These are phyloP conservation scores for Rutstroemia sp. DNA, from an alignment of 2,329 filamentous ascomycete species.

Conservation along the genomic window DNA sequence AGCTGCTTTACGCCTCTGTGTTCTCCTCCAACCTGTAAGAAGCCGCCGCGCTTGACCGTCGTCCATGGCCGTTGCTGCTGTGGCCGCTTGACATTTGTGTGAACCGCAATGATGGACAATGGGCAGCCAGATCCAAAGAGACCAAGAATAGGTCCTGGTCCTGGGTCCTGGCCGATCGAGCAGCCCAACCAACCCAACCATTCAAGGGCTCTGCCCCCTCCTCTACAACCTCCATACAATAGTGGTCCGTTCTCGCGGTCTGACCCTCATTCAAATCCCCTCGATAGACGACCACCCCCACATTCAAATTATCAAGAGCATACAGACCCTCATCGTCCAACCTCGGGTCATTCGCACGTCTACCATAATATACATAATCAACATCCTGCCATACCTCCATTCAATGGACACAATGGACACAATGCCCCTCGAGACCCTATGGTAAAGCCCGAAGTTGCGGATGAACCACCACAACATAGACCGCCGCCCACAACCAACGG, in stretches of 20 bases:
- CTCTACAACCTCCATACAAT: slow-evolving; percentile 38
- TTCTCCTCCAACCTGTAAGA: slow-evolving; percentile 27
- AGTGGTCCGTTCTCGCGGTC: slow-evolving; percentile 3
- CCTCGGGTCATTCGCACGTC: slow-evolving; percentile 23
- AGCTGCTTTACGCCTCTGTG: slow-evolving; percentile 21
- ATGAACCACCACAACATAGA: slow-evolving; percentile 32
- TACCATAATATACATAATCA: slow-evolving; percentile 28
- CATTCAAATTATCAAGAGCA: slow-evolving; percentile 23
- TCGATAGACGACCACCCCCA: slow-evolving; percentile 42
- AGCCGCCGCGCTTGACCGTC: slow-evolving; percentile 28
- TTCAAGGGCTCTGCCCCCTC: slow-evolving; percentile 32
- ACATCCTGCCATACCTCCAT: slow-evolving; percentile 30
- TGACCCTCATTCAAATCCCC: slow-evolving; percentile 1
- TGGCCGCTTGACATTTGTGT: slow-evolving; percentile 34
- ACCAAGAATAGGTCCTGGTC: slow-evolving; percentile 40
- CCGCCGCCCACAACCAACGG: slow-evolving; percentile 24
- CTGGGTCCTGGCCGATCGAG: slow-evolving; percentile 9
- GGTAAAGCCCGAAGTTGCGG: slow-evolving; percentile 46
- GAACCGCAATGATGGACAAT: slow-evolving; percentile 45
- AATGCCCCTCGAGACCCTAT: slow-evolving; percentile 38
- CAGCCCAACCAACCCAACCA: slow-evolving; percentile 26
- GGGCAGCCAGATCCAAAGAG: slow-evolving; percentile 52
- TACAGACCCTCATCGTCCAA: slow-evolving; percentile 25
- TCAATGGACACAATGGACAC: slow-evolving; percentile 14
- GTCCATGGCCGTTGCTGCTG: slow-evolving; percentile 32